Percentiles rank a stretch among this genome's conserved stretches.
These are phyloP conservation scores for Aspergillus wentii DNA, from an alignment of 495 filamentous ascomycete genomes.

Conservation along the genomic window DNA sequence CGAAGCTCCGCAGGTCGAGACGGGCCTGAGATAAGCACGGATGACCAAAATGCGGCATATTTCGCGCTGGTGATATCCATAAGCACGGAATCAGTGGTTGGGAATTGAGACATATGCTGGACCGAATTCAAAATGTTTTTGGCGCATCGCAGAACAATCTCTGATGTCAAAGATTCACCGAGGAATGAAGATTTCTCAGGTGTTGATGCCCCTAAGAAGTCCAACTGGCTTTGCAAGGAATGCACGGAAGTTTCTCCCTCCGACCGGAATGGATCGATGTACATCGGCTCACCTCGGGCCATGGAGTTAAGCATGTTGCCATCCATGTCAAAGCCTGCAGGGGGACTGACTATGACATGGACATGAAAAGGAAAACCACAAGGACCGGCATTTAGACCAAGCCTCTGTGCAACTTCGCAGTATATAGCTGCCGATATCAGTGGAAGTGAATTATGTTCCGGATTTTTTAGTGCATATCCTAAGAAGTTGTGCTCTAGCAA, in stretches of 20 bases:
- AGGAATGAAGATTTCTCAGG: slow-evolving; percentile 53
- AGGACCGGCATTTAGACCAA: slow-evolving; percentile 66
- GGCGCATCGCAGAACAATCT: slow-evolving; percentile 70
- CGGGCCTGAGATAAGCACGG: slow-evolving; percentile 53
- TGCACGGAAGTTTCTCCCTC: slow-evolving; percentile 57
- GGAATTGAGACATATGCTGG: slow-evolving; percentile 30
- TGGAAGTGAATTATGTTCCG: slow-evolving; percentile 67
- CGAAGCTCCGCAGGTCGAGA: slow-evolving; percentile 49
- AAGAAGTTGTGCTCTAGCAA: slow-evolving; percentile 82
- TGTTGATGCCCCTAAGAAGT: slow-evolving; percentile 54
- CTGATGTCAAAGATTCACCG: slow-evolving; percentile 50
- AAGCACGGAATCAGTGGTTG: slow-evolving; percentile 14
- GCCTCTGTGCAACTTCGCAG: slow-evolving; percentile 58
- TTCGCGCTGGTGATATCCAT: slow-evolving; percentile 60
- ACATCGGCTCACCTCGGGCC: slow-evolving; percentile 55
- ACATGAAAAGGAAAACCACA: slow-evolving; percentile 79
- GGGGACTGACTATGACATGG: slow-evolving; percentile 63
- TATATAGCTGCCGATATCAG: slow-evolving; percentile 73
- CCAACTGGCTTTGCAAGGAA: slow-evolving; percentile 55
- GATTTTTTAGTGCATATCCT: slow-evolving; percentile 58
- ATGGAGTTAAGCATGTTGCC: slow-evolving; percentile 46
- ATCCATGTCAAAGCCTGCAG: slow-evolving; percentile 56
- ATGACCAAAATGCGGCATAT: slow-evolving; percentile 77
- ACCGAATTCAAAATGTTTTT: slow-evolving; percentile 72
- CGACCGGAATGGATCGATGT: slow-evolving; percentile 77